phyloP scores from a whole-genome alignment of 805 yeast genomes.

The Metschnikowia gelsemii region DNA sequence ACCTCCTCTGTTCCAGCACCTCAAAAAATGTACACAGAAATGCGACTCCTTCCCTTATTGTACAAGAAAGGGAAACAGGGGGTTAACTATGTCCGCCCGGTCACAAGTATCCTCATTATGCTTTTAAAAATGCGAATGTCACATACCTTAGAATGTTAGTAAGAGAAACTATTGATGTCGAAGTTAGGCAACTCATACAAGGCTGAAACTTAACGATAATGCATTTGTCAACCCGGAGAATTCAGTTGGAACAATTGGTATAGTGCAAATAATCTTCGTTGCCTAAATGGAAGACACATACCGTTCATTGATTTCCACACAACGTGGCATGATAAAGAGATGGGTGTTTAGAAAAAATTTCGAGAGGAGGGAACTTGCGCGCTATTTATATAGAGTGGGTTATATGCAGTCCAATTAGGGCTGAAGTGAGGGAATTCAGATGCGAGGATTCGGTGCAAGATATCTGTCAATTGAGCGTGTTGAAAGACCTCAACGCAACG shows the following conservation, averaged over 20 bases:
- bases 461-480: too few relatives aligned
- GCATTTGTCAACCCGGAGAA: conserved; percentile 51
- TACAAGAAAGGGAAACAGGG: conserved; percentile 40
- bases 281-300: conserved; percentile 21
- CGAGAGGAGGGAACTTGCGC: background rate
- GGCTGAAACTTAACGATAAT: conserved; percentile 62
- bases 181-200: conserved; percentile 48
- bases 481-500: too few relatives aligned
- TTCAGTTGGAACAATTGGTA: conserved; percentile 66
- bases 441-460: background rate
- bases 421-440: background rate
- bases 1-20: conserved; percentile 46
- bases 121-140: conserved; percentile 5
- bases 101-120: conserved; percentile 45
- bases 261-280: conserved; percentile 50
- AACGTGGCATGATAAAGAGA: conserved; percentile 17
- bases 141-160: conserved; percentile 23
- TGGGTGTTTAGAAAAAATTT: conserved; percentile 12
- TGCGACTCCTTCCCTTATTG: conserved; percentile 43
- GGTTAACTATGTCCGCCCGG: conserved; percentile 52
- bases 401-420: conserved; percentile 9
- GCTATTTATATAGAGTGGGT: conserved; percentile 2
- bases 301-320: conserved; percentile 27
- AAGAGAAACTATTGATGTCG: background rate
- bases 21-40: conserved; percentile 53